Evolutionary conservation across 1,284 basidiomycete species (phyloP), one percentile per base, ranked within the genome.

Genomic region (Heterobasidion annosum): DNA sequence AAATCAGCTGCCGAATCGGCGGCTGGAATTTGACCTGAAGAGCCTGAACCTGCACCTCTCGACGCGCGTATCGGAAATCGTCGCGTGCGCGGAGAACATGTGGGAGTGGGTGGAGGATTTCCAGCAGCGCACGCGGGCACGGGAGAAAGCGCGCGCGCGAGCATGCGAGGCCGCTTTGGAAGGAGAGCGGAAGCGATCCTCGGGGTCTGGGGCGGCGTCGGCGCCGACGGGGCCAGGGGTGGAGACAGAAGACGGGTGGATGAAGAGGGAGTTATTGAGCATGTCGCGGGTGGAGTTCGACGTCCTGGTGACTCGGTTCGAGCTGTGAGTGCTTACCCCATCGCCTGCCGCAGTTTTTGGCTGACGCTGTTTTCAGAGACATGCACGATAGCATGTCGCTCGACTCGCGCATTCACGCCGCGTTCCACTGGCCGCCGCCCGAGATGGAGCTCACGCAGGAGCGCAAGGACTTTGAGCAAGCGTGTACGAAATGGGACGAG

Each of bases 21-120:
- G 67, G 8, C 63, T 83, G 57, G 69, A 75, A 48, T 69, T 85
- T 34, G 83, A 87, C 65, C 57, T 80, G 52, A 71, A 74, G 54
- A 73, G 75, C 8, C 65, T 85, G 54, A 82, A 83, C 61, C 65
- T 85, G 55, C 82, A 85, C 64, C 70, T 88, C 25, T 69, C 74
- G 16, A 58, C 79, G 57, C 73, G 81, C 13, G 75, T 77, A 4
- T 72, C 76, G 52, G 85, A 85, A 62, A 73, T 87, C 16, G 59
- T 85, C 8, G 83, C 74, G 12, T 87, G 84, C 60, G 73, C 80
- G 0, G 85, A 88, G 67, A 72, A 80, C 34, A 88, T 88, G 84
- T 88, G 85, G 85, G 83, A 83, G 54, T 87, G 81, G 78, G 75
- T 87, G 4, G 60, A 70, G 18, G 73, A 75, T 34, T 77, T 74